phyloP scores from a whole-genome alignment of 140 eudicot genomes.

The Oenanthe javanica region DNA sequence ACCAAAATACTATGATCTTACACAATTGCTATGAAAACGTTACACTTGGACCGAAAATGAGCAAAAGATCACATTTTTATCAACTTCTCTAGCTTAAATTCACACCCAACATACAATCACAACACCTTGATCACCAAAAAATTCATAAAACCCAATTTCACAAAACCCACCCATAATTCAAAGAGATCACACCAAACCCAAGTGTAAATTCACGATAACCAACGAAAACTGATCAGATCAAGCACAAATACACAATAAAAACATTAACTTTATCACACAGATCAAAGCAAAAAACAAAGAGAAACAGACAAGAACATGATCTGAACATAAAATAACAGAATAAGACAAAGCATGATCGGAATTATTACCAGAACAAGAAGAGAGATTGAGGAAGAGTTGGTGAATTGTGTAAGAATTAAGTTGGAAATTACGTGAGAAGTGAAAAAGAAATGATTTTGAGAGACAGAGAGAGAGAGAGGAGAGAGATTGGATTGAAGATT shows the following conservation, averaged over 20 bases:
- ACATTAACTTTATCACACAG: background rate
- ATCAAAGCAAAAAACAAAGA: background rate
- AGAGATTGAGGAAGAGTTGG: background rate
- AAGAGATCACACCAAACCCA: background rate
- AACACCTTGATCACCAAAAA: slow-evolving; percentile 1
- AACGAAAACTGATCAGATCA: background rate
- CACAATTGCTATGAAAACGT: background rate
- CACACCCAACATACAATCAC: background rate
- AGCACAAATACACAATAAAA: background rate
- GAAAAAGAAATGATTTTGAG: background rate
- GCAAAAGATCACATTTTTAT: background rate
- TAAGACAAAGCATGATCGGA: background rate
- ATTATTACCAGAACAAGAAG: background rate
- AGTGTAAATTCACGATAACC: background rate
- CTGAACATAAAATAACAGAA: background rate
- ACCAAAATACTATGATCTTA: background rate
- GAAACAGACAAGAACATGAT: background rate
- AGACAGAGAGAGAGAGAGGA: background rate
- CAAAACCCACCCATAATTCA: background rate
- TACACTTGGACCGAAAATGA: background rate
- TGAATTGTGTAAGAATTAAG: background rate
- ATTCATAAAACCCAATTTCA: background rate
- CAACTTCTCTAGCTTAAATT: background rate
- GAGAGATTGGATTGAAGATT: slow-evolving; percentile 1
- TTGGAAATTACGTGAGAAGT: slow-evolving; percentile 5